Base-by-base conservation (phyloP, 768 basidiomycete genomes). In the Psilocybe cubensis region DNA sequence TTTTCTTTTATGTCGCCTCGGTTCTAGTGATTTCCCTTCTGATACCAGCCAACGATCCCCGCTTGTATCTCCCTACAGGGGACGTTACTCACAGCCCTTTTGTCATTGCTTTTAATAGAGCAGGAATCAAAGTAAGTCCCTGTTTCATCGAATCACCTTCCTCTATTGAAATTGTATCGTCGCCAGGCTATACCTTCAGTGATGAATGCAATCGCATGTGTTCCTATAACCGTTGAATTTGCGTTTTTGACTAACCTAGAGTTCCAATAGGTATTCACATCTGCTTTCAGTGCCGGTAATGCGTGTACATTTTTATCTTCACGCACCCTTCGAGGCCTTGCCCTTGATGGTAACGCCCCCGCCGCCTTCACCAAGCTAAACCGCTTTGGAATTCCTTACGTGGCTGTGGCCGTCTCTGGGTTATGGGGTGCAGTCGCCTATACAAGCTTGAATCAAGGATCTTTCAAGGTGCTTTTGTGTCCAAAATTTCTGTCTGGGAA, bases 21-120 rank as follows among this genome's bases (percentile, higher is more conserved):
- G 74, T 87, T 54, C 71, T 89, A 57, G 76, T 88, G 57, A 82
- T 86, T 33, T 86, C 87, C 45, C 79, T 92, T 77, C 76, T 89
- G 31, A 83, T 92, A 28, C 86, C 87, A 1, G 84, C 79, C 46
- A 75, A 82, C 63, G 84, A 90, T 64, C 68, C 72, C 0, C 60
- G 61, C 40, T 68, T 74, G 28, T 62, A 63, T 23, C 54, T 57
- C 29, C 48, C 63, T 20, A 64, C 68, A 46, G 64, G 66, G 5
- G 68, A 78, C 18, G 84, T 77, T 14, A 84, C 81, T 1, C 73
- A 83, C 38, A 89, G 87, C 27, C 90, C 90, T 0, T 92, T 90
- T 70, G 89, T 92, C 35, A 82, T 91, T 56, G 89, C 88, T 23
- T 84, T 90, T 63, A 76, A 71, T 38, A 73, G 78, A 20, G 83